Base-by-base conservation (phyloP, 2,329 filamentous ascomycete species). In the Alternaria triticimaculans region DNA sequence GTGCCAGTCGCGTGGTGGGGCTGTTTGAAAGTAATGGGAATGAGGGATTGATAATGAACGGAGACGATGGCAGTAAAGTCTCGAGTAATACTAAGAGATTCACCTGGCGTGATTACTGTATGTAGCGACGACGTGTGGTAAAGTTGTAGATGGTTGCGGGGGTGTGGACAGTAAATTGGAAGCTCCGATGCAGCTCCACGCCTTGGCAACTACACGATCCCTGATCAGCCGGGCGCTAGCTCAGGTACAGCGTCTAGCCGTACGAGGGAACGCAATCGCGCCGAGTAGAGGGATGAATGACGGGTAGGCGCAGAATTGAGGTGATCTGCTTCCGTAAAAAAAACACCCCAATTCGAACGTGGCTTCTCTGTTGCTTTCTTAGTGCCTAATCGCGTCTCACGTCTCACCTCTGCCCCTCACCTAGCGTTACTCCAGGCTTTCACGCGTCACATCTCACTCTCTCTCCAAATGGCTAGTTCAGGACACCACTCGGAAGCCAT, bases 401-500 rank as follows among this genome's bases (percentile, higher is more conserved):
- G 44, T 46, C 23, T 20, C 48, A 62, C n/a, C 18, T 23, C 37
- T 62, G 56, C 60, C 60, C 60, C 60, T 59, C 60, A 62, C 18
- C 45, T 30, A 20, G 9, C 30, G 14, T 57, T 49, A 30, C 57
- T 53, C 11, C 15, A 20, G 18, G 8, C 21, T 25, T 15, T 46
- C 23, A 33, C 26, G n/a, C 48, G 14, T 30, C 14, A 37, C 28
- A 25, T 25, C 37, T 37, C 21, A 21, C 28, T 26, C 10, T 33
- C 33, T 12, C 33, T n/a, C 43, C 64, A 56, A 2, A 76, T 75
- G 74, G 12, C 72, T 50, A 30, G 49, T 9, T 41, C 61, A 11
- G 63, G 68, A 14, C 12, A 28, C 4, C 9, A 53, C 23, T 61
- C 63, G 10, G 60, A 64, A 9, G 26, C 60, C 4, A 94, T 97